A percentile compares a stretch with the other conserved stretches of the same genome.
Evolutionary conservation across 2,329 filamentous ascomycete genomes (phyloP).

Genomic region (Xylaria sp.): DNA sequence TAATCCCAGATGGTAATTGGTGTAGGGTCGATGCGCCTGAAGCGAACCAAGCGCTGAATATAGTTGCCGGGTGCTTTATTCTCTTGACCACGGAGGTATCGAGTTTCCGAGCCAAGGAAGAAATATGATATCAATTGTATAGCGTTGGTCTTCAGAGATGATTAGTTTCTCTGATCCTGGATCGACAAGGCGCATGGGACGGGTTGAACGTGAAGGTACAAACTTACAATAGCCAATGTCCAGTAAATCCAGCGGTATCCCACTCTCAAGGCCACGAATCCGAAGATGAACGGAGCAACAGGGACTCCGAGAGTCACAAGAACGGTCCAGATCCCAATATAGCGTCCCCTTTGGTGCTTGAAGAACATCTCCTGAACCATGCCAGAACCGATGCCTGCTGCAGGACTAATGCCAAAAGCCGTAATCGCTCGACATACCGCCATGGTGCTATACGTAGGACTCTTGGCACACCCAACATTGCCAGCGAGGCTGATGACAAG

Average conservation of each 20-base stretch:
- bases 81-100: conserved; percentile 25
- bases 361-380: conserved; percentile 35
- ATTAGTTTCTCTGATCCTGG: not conserved
- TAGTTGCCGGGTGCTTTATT: not conserved
- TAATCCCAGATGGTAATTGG: conserved; percentile 28
- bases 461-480: conserved; percentile 33
- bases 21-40: conserved; percentile 28
- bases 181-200: not conserved
- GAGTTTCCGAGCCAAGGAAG: conserved; percentile 32
- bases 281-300: conserved; percentile 31
- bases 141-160: conserved; percentile 20
- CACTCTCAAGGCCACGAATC: conserved; percentile 33
- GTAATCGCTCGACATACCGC: conserved; percentile 21
- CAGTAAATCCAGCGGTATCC: conserved; percentile 36
- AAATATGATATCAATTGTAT: conserved; percentile 28
- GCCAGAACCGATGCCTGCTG: conserved; percentile 32
- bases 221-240: conserved; percentile 35
- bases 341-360: conserved; percentile 30
- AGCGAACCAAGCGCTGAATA: conserved; percentile 10
- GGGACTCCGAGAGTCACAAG: conserved; percentile 33
- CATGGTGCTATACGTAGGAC: conserved; percentile 30
- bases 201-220: not conserved
- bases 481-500: conserved; percentile 25
- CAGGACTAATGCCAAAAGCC: conserved; percentile 27
- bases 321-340: conserved; percentile 34